A percentile compares a stretch with the other conserved stretches of the same genome.
Evolutionary conservation across 164 flowering plant species (phyloP).

Genomic region (Euptelea pleiosperma): DNA sequence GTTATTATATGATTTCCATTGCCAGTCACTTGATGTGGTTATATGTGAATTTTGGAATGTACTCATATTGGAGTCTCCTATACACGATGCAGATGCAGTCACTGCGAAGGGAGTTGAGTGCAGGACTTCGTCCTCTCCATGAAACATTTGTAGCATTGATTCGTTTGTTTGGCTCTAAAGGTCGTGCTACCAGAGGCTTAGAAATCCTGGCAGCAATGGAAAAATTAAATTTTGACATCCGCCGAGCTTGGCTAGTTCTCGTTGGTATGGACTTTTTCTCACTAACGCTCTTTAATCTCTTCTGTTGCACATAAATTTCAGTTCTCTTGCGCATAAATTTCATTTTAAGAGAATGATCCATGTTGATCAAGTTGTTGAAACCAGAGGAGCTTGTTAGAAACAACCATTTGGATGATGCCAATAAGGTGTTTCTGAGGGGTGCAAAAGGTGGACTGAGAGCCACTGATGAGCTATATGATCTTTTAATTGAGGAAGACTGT

Average conservation of each 20-base stretch:
- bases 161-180: constrained; percentile 84
- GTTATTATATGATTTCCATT: neutral
- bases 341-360: constrained; percentile 1
- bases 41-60: constrained; percentile 5
- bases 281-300: constrained; percentile 3
- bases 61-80: constrained; percentile 15
- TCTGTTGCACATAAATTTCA: neutral
- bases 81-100: constrained; percentile 71
- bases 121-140: constrained; percentile 80
- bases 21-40: constrained; percentile 6
- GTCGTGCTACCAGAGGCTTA: constrained; percentile 65
- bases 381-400: constrained; percentile 81
- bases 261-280: constrained; percentile 45
- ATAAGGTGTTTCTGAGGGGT: constrained; percentile 82
- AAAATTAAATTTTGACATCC: constrained; percentile 75
- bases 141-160: constrained; percentile 82
- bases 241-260: constrained; percentile 85
- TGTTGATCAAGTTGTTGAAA: constrained; percentile 18
- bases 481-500: constrained; percentile 83
- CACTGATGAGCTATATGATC: constrained; percentile 85
- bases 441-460: constrained; percentile 84
- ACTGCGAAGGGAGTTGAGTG: constrained; percentile 75
- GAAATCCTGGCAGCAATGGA: constrained; percentile 96
- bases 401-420: constrained; percentile 74
- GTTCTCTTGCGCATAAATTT: no score